These are phyloP conservation scores for Jaltomata sinuosa DNA, from an alignment of 257 asterid genomes.

Conservation along the genomic window DNA sequence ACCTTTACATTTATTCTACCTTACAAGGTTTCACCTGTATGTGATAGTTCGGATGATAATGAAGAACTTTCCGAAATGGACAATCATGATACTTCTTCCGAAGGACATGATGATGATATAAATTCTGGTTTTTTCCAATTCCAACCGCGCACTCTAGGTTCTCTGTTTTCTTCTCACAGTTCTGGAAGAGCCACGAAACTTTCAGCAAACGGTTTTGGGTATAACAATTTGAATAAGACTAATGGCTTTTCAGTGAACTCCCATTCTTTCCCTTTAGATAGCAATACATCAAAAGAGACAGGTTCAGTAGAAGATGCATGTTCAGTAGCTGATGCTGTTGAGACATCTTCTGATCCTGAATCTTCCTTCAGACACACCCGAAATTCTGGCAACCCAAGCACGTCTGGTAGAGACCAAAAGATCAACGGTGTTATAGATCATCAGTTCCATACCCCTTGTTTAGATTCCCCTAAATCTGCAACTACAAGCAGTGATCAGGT, in stretches of 20 bases:
- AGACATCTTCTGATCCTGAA: constrained; percentile 24
- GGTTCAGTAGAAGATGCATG: constrained; percentile 36
- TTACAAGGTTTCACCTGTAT: constrained; percentile 49
- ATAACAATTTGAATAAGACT: constrained; percentile 14
- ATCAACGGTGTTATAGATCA: constrained; percentile 1
- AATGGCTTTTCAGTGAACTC: constrained; percentile 30
- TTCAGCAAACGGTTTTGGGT: constrained; percentile 24
- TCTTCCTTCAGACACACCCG: constrained; percentile 5
- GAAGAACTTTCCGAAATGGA: constrained; percentile 58
- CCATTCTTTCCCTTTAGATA: constrained; percentile 22
- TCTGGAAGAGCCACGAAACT: constrained; percentile 37
- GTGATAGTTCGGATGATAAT: constrained; percentile 56
- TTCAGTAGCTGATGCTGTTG: constrained; percentile 29
- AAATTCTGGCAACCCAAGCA: constrained; percentile 10
- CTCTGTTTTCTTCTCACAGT: constrained; percentile 48
- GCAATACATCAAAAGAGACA: constrained; percentile 24
- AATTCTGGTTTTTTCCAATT: constrained; percentile 56
- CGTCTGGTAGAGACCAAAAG: constrained; percentile 7
- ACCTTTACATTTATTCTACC: constrained; percentile 77
- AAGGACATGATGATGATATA: constrained; percentile 51
- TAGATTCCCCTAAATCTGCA: constrained; percentile 11
- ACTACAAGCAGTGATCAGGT: not conserved
- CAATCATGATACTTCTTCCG: constrained; percentile 31
- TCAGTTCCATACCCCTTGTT: constrained; percentile 7
- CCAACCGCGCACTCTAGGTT: constrained; percentile 64